These are phyloP conservation scores for Spergularia azorica DNA, from an alignment of 179 eudicot genomes.

Conservation along the genomic window DNA sequence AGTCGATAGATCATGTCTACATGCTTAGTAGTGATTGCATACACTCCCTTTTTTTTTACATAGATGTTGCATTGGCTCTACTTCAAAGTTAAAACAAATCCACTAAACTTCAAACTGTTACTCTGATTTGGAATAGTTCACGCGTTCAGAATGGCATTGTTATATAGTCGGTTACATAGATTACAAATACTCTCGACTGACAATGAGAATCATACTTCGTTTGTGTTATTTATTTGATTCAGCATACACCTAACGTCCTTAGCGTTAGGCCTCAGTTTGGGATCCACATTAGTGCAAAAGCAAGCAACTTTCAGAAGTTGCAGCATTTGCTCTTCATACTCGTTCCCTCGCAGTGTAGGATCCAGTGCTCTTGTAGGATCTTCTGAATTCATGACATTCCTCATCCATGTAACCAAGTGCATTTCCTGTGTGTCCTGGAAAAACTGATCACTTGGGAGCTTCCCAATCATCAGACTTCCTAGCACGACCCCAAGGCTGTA, in stretches of 20 bases:
- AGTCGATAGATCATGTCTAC: no score
- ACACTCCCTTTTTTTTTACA: no score
- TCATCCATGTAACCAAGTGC: slow-evolving; percentile 80
- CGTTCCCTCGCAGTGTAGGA: slow-evolving; percentile 55
- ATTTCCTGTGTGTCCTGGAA: slow-evolving; percentile 64
- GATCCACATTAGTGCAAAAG: slow-evolving; percentile 75
- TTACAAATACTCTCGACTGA: neutral
- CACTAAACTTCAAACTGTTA: no score
- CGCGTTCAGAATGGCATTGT: no score
- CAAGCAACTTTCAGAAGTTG: slow-evolving; percentile 86
- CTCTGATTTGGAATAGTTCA: no score
- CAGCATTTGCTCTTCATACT: slow-evolving; percentile 82
- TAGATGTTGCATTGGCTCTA: no score
- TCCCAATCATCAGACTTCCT: slow-evolving; percentile 70
- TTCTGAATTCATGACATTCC: slow-evolving; percentile 65
- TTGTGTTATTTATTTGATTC: slow-evolving; percentile 45
- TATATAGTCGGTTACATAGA: neutral
- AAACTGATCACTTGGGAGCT: slow-evolving; percentile 67
- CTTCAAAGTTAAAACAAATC: no score
- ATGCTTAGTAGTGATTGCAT: no score
- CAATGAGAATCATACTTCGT: neutral
- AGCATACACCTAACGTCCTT: slow-evolving; percentile 76
- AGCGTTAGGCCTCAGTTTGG: slow-evolving; percentile 85
- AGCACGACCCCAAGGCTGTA: slow-evolving; percentile 83
- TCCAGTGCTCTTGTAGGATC: slow-evolving; percentile 68